Evolutionary conservation across 164 flowering plant genomes (phyloP), one percentile per base, ranked within the genome.

Genomic region (Liquidambar formosana): DNA sequence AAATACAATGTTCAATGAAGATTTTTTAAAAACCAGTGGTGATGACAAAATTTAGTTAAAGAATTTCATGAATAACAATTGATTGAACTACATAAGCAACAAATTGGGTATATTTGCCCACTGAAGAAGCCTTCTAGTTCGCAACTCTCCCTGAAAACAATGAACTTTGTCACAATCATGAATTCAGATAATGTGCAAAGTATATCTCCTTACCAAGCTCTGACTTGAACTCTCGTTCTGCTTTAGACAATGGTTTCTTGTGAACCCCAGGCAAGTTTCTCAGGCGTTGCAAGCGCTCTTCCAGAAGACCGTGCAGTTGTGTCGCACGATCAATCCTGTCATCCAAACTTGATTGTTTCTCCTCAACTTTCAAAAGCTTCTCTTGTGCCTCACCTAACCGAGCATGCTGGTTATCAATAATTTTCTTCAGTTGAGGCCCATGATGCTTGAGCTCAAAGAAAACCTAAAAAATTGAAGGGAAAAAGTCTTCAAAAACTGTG

Each of bases 381-480:
- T 82, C 75, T 54, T 85, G 77, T 54, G 82, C 84, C 58, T 88
- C 87, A 57, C 64, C 74, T 69, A 88, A 71, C 26, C 92, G 96
- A 68, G 78, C 74, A 74, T 82, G 82, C 77, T 86, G 91, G 61
- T 86, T 89, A 73, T 84, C 88, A 47, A 90, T 75, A 38, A 88
- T 84, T 75, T 75, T 83, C 84, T 90, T 90, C 77, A 91, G 66
- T 21, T 88, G 85, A 64, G 91, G 80, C 0, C 80, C 90, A 74
- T 91, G 97, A 79, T 86, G 86, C 77, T 86, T 88, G 59, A 93
- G 90, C 76, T 91, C 96, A 75, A 91, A 87, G 78, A 87, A 84
- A 49, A 93, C 97, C 99, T 95, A 61, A 19, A 68, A 53, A 73
- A 41, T 23, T 1, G 23, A 8, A 46, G 56, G 33, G 16, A 63